Percentiles rank a stretch among this genome's conserved stretches.
phyloP scores from a whole-genome alignment of 768 basidiomycete genomes.

The Kwoniella shandongensis region DNA sequence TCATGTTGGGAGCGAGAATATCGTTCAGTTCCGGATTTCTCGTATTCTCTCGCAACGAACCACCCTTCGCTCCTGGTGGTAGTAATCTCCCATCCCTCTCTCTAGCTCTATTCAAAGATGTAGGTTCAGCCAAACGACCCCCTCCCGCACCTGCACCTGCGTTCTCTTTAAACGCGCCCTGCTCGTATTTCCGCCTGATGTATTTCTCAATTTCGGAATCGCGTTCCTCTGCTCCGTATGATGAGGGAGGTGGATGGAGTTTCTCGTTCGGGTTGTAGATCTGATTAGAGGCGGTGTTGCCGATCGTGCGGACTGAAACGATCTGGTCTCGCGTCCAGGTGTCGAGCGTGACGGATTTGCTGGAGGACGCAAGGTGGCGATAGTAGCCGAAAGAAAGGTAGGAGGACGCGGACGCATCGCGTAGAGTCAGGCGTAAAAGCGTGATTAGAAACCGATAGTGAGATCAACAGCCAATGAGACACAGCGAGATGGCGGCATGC shows the following conservation, averaged over 20 bases:
- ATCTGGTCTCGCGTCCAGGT: constrained; percentile 49
- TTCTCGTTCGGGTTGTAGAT: constrained; percentile 80
- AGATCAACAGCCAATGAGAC: no score
- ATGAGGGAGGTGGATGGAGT: constrained; percentile 72
- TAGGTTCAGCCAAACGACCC: constrained; percentile 18
- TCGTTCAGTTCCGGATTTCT: constrained; percentile 46
- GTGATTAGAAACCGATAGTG: no score
- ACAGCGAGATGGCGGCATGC: no score
- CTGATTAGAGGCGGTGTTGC: constrained; percentile 77
- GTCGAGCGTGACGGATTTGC: constrained; percentile 87
- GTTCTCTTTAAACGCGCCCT: constrained; percentile 44
- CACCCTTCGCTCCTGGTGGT: background rate
- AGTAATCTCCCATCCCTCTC: constrained; percentile 27
- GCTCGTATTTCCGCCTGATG: constrained; percentile 69
- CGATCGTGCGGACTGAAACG: constrained; percentile 68
- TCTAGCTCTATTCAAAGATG: constrained; percentile 33
- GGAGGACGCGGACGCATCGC: no score
- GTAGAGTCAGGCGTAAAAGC: no score
- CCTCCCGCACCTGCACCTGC: constrained; percentile 7
- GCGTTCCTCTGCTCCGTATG: constrained; percentile 66
- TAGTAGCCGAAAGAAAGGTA: background rate
- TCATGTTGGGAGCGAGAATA: constrained; percentile 21
- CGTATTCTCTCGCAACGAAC: constrained; percentile 14
- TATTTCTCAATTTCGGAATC: constrained; percentile 89
- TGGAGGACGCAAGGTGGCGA: constrained; percentile 47